A percentile compares a stretch with the other conserved stretches of the same genome.
Conservation (phyloP, 371 early-diverging fungal species). For the Nematocida ironsii region DNA sequence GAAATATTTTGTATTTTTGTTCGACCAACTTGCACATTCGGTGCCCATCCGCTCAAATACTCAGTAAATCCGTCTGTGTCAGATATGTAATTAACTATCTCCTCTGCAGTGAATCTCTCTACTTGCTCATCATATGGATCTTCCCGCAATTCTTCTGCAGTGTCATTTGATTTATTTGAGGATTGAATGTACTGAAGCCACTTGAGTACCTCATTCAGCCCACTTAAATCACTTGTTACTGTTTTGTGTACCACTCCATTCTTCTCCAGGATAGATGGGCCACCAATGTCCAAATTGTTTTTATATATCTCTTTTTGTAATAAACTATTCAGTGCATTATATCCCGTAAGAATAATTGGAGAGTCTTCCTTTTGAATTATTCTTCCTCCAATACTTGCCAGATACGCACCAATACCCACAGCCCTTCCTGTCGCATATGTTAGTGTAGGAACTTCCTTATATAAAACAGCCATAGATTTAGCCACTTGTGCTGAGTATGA, state of each 20-base stretch:
- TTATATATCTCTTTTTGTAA: conserved; percentile 93
- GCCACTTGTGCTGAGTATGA: conserved; percentile 93
- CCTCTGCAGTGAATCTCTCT: conserved; percentile 44
- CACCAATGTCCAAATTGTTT: conserved; percentile 92
- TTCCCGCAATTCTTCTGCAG: background rate
- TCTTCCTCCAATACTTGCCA: conserved; percentile 92
- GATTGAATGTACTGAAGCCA: conserved; percentile 74
- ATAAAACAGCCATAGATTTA: conserved; percentile 87
- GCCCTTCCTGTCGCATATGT: conserved; percentile 92
- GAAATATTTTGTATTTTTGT: conserved; percentile 75
- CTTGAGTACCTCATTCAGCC: conserved; percentile 81
- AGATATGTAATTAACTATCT: conserved; percentile 78
- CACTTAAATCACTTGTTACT: conserved; percentile 85
- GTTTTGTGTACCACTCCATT: conserved; percentile 93
- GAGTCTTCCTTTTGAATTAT: conserved; percentile 90
- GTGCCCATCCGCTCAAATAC: conserved; percentile 74
- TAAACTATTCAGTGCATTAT: conserved; percentile 91
- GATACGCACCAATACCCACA: conserved; percentile 95
- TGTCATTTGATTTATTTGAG: background rate
- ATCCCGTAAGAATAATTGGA: conserved; percentile 93
- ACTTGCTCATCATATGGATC: background rate
- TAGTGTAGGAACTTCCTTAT: conserved; percentile 89
- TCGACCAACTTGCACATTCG: conserved; percentile 81
- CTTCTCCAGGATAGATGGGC: conserved; percentile 93
- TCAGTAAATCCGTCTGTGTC: conserved; percentile 84